Conservation (phyloP, 1,284 basidiomycete species). For the Heterobasidion occidentale region DNA sequence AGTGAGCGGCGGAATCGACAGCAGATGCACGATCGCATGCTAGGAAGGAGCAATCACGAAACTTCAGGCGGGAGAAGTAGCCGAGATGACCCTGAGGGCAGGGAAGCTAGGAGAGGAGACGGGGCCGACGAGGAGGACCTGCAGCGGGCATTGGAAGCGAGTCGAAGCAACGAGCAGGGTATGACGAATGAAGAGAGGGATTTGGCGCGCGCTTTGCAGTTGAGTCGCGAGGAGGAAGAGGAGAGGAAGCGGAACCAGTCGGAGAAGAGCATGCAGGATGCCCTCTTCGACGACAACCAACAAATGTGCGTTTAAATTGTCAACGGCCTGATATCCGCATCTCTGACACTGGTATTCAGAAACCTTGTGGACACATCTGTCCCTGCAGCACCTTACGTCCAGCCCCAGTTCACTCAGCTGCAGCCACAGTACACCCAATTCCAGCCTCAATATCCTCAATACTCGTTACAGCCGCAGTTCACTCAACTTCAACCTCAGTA, state of each 20-base stretch:
- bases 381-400: conserved; percentile 9
- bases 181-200: conserved; percentile 68
- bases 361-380: conserved; percentile 18
- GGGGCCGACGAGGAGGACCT: conserved; percentile 34
- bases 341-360: too few relatives aligned
- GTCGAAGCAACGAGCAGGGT: conserved; percentile 40
- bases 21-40: conserved; percentile 88
- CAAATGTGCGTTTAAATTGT: conserved; percentile 23
- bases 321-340: too few relatives aligned
- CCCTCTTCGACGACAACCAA: conserved; percentile 77
- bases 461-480: conserved; percentile 6
- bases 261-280: conserved; percentile 49
- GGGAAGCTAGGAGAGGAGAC: conserved; percentile 35
- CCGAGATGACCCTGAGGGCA: neutral
- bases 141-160: neutral
- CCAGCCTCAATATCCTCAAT: conserved; percentile 7
- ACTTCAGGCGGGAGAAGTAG: conserved; percentile 27
- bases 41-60: conserved; percentile 42
- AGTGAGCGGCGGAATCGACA: conserved; percentile 78
- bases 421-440: conserved; percentile 37
- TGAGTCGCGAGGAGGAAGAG: conserved; percentile 82
- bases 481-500: neutral
- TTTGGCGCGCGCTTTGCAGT: conserved; percentile 64
- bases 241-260: conserved; percentile 60
- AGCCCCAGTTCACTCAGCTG: conserved; percentile 49